phyloP scores from a whole-genome alignment of 2,329 filamentous ascomycete species.

The Fusarium begoniae region DNA sequence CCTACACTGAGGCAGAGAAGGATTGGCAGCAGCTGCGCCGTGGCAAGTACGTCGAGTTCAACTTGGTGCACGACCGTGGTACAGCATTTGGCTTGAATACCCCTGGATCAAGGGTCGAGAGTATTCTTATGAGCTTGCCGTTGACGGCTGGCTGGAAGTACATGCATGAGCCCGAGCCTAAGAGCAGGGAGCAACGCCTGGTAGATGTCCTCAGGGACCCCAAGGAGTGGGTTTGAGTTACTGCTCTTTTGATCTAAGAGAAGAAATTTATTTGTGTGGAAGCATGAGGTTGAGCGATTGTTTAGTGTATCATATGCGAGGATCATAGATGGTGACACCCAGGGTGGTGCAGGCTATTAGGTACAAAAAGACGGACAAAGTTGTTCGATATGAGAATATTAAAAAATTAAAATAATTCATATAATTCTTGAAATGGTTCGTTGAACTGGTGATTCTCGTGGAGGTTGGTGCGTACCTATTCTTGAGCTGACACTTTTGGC shows the following conservation, averaged over 20 bases:
- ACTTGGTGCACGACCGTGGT: constrained; percentile 94
- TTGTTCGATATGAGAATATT: neutral
- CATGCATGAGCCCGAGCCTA: constrained; percentile 85
- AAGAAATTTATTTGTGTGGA: constrained; percentile 2
- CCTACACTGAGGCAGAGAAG: constrained; percentile 86
- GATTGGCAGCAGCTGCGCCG: constrained; percentile 95
- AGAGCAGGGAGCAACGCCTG: constrained; percentile 80
- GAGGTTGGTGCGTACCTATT: neutral
- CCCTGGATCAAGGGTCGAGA: constrained; percentile 90
- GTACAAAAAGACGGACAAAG: constrained; percentile 11
- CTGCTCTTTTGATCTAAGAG: neutral
- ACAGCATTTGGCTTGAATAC: constrained; percentile 95
- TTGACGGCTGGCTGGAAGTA: constrained; percentile 95
- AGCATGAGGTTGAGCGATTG: constrained; percentile 22
- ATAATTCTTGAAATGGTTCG: neutral
- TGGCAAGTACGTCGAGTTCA: constrained; percentile 98
- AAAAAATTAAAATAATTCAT: constrained; percentile 14
- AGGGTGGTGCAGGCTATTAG: constrained; percentile 23
- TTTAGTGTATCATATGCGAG: constrained; percentile 37
- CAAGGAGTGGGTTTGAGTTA: constrained; percentile 70
- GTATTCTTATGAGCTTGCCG: constrained; percentile 96
- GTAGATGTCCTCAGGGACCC: constrained; percentile 75
- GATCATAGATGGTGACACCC: constrained; percentile 32
- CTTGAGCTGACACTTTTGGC: neutral
- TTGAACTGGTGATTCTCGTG: neutral